Percentiles rank a stretch among this genome's conserved stretches.
phyloP scores from a whole-genome alignment of 1,284 basidiomycete species.

The Cryptococcus floricola region DNA sequence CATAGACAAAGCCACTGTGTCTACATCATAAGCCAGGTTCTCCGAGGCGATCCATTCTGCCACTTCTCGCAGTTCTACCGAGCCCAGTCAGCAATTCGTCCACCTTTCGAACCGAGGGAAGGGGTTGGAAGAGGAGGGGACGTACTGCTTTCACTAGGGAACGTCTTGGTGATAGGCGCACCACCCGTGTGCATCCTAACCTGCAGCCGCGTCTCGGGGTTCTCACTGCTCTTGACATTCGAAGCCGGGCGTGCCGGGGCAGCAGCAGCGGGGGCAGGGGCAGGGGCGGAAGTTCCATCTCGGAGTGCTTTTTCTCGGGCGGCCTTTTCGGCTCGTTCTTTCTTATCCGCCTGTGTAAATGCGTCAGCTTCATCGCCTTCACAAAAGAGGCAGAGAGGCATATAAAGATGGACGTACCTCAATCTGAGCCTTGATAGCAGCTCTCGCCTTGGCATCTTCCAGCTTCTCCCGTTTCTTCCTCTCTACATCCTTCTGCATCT shows the following conservation, averaged over 20 bases:
- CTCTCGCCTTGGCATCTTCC: constrained; percentile 75
- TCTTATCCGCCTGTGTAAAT: constrained; percentile 79
- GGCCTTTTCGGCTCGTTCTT: constrained; percentile 76
- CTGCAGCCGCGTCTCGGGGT: constrained; percentile 74
- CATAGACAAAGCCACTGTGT: constrained; percentile 68
- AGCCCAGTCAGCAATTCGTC: background rate
- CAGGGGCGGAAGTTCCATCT: constrained; percentile 56
- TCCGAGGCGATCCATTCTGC: constrained; percentile 81
- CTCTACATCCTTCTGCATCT: constrained; percentile 71
- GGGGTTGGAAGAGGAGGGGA: constrained; percentile 16
- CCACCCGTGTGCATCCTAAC: constrained; percentile 65
- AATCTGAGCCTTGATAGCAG: constrained; percentile 84
- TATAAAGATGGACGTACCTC: too few relatives aligned
- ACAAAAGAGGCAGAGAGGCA: too few relatives aligned
- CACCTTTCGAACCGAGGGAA: background rate
- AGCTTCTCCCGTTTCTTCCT: constrained; percentile 79
- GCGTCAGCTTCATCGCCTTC: too few relatives aligned
- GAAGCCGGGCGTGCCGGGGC: constrained; percentile 48
- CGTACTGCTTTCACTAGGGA: constrained; percentile 73
- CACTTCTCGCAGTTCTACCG: constrained; percentile 68
- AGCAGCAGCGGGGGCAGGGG: background rate
- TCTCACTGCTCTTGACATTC: constrained; percentile 63
- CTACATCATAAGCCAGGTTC: constrained; percentile 63
- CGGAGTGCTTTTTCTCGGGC: constrained; percentile 83
- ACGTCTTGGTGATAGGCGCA: constrained; percentile 70